Base-by-base conservation (phyloP, 768 basidiomycete species). In the Mycena floridula region DNA sequence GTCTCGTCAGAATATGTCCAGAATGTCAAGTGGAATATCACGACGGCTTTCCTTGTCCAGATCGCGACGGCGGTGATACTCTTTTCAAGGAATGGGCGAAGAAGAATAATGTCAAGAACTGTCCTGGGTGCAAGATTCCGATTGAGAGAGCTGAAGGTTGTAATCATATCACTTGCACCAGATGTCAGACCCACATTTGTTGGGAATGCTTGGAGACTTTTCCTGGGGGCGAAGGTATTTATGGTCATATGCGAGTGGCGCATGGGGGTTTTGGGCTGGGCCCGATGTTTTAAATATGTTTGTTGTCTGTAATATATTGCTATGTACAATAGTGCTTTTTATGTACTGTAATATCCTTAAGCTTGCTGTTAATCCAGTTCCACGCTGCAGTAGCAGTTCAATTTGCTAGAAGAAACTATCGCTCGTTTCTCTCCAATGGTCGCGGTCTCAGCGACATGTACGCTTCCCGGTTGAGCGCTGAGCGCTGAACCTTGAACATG, bases 151-250 rank as follows among this genome's bases (percentile, higher is more conserved):
- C 64, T 23, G 82, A 79, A 49, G 88, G 88, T 0, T 91, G 88
- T 61, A 85, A 91, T 62, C 88, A 91, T 59, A 79, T 91, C 72
- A 81, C 76, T n/a, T 91, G 88, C 60, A 69, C 69, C 0, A 71
- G 73, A 25, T 91, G 88, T 58, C 73, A 77, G 52, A 80, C 83
- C 0, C 88, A 91, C 57, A 82, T 81, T 1, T 91, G 88, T 47
- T 90, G 88, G 89, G 77, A 78, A 20, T 91, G 88, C 58, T 53
- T 85, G 58, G 61, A 72, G 60, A 86, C 82, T 32, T 90, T 89
- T 61, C 73, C 76, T 0, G 66, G 69, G 26, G 81, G 83, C 2
- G 65, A 79, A 12, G 82, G 79, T 8, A 83, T 89, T n/a, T 90
- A 90, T 52, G 74, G 72, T 0, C 88, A 90, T 57, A 90, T 90